phyloP scores from a whole-genome alignment of 31 red algal genomes.

The Bonnemaisonia californica region DNA sequence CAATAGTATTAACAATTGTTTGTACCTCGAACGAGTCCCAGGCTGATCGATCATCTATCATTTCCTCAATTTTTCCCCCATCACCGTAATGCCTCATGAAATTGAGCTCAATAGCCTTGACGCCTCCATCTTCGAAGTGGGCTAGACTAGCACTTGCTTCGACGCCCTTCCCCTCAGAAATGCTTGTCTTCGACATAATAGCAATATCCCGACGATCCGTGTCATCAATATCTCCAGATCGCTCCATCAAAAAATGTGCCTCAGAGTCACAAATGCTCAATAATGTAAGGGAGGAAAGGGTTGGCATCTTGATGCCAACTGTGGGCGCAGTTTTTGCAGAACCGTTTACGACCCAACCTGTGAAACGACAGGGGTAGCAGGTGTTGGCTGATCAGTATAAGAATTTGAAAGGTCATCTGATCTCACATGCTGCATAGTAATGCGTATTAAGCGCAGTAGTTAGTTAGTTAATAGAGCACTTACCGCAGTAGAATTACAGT shows the following conservation, averaged over 20 bases:
- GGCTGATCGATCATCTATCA: conserved; percentile 38
- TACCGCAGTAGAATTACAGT: too few species aligned
- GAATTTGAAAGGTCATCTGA: conserved; percentile 48
- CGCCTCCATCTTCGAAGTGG: conserved; percentile 38
- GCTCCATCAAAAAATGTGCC: conserved; percentile 50
- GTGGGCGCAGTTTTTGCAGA: conserved; percentile 23
- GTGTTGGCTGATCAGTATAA: conserved; percentile 66
- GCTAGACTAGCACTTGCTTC: conserved; percentile 55
- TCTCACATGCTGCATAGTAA: conserved; percentile 16
- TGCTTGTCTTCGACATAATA: conserved; percentile 28
- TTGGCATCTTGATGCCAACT: conserved; percentile 49
- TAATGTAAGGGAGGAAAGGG: conserved; percentile 43
- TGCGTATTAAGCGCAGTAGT: too few species aligned
- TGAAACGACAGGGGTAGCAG: conserved; percentile 57
- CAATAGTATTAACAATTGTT: conserved; percentile 59
- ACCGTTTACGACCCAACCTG: background rate
- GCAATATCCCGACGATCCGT: conserved; percentile 54
- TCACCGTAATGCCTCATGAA: conserved; percentile 61
- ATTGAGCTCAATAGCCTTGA: conserved; percentile 59
- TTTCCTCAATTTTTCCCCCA: conserved; percentile 32
- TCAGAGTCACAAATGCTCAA: conserved; percentile 52
- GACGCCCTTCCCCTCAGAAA: conserved; percentile 16
- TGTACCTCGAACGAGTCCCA: conserved; percentile 68
- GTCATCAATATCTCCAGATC: background rate
- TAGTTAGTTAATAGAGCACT: too few species aligned